Base-by-base conservation (phyloP, 768 basidiomycete species). In the Bullera alba region DNA sequence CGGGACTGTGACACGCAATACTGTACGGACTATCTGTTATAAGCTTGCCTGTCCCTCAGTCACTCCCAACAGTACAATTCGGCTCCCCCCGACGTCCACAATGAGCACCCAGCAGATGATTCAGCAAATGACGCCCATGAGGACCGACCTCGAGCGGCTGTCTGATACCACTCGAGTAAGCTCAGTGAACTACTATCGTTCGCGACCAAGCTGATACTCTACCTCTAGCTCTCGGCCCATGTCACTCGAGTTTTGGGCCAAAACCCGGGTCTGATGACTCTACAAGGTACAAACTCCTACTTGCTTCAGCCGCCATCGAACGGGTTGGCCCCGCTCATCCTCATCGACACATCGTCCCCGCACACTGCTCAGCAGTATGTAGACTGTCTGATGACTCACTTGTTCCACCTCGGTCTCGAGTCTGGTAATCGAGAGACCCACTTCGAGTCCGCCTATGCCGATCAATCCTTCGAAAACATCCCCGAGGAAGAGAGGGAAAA, bases 281-380 rank as follows among this genome's bases (percentile, higher is more conserved):
- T 69, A 4, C 65, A 67, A 56, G 68, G 68, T 15, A 70, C 68
- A 2, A 70, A 70, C 45, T 65, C 63, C 1, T 70, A 70, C 47
- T 51, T 70, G 15, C 58, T 70, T 22, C 68, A 70, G 46, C 62
- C 68, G 6, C 63, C 68, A 12, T 67, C 65, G 2, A 58, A 54
- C 55, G 45, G 56, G 5, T 42, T 46, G 26, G 62, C 65, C 7
- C 65, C 60, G 1, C 3, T 70, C 26, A 63, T 67, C 51, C 59
- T 70, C 4, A 65, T 69, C 53, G 68, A 70, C 48, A 63, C 65
- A 12, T 67, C 65, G n/a, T 67, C 65, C 4, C 65, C 65, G 0
- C 65, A 62, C 36, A 67, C 65, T 7, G 54, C 65, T 6, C 41
- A 42, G 4, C 63, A 63, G 41, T 65, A 62, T 32, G 57, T 70